phyloP scores from a whole-genome alignment of 129 eudicot species.

The Gnaphalium uliginosum region DNA sequence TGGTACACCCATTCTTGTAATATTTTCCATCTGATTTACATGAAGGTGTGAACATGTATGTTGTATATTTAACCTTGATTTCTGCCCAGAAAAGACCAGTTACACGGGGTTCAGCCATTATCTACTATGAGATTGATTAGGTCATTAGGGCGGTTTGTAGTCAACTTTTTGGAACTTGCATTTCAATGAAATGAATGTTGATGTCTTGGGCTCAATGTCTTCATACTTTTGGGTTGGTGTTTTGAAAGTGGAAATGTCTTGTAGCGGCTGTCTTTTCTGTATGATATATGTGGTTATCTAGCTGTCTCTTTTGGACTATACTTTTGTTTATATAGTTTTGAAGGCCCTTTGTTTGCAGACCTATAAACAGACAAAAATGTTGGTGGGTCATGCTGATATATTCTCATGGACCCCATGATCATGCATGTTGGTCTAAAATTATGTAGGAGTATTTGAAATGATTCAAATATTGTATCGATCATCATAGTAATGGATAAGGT shows the following conservation, averaged over 20 bases:
- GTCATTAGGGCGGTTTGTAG: slow-evolving; percentile 28
- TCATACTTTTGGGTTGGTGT: background rate
- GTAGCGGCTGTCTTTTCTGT: slow-evolving; percentile 15
- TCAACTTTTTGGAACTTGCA: slow-evolving; percentile 24
- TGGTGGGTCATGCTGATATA: too few relatives aligned
- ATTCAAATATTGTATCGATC: too few relatives aligned
- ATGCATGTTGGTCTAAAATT: too few relatives aligned
- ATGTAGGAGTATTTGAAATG: too few relatives aligned
- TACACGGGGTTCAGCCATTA: slow-evolving; percentile 28
- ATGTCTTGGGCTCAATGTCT: slow-evolving; percentile 23
- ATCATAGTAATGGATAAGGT: too few relatives aligned
- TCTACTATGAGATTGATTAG: slow-evolving; percentile 25
- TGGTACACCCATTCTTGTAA: slow-evolving; percentile 39
- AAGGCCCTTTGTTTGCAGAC: background rate
- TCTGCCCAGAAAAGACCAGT: slow-evolving; percentile 13
- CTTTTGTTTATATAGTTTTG: background rate
- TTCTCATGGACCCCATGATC: background rate
- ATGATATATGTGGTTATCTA: slow-evolving; percentile 2
- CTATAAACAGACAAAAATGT: background rate
- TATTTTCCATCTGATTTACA: background rate
- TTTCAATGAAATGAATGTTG: slow-evolving; percentile 19
- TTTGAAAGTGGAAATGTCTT: slow-evolving; percentile 8
- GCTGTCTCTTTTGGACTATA: slow-evolving; percentile 24
- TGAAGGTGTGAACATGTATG: slow-evolving; percentile 25
- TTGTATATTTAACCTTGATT: slow-evolving; percentile 42